Base-by-base conservation (phyloP, 176 grass and related monocot species). In the Lolium rigidum region DNA sequence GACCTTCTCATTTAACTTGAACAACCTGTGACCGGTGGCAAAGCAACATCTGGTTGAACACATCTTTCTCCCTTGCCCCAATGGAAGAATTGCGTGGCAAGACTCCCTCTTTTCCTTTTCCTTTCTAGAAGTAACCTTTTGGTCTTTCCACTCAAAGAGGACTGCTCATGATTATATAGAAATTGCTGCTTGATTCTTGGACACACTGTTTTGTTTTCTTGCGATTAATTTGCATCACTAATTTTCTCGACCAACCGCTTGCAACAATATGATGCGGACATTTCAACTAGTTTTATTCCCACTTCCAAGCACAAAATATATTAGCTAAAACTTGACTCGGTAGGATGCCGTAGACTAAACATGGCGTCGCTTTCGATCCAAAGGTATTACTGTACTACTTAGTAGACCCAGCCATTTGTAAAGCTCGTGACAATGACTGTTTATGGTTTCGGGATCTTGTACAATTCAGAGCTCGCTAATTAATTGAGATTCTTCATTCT, bases 81-180 rank as follows among this genome's bases (percentile, higher is more conserved):
- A 46, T 51, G 16, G 47, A 80, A 87, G 70, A 67, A 76, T 87
- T 82, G 70, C 35, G 14, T 76, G 57, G 9, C 86, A 87, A 82
- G 79, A 60, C 48, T 82, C 60, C 20, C 41, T 4, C 28, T 7
- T 7, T 82, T 64, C 13, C 16, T 87, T 87, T 82, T 66, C 86
- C 79, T 74, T 66, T 75, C 31, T 68, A 41, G 15, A 76, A 82
- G 79, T 56, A 87, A 82, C 69, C 66, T 46, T 81, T 87, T 57
- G n/a, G 17, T 31, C 70, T 87, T 82, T 68, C 48, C 48, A 68
- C 35, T 15, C 54, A 44, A 76, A 76, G 48, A 51, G 12, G 56
- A 75, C 54, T 18, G 68, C 41, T 41, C 85, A 64, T 74, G 20
- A 86, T 86, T 79, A 69, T 35, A 10, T 60, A 60, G 7, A 58